phyloP scores from a whole-genome alignment of 1,139 yeast species.

The Pichia sp. region DNA sequence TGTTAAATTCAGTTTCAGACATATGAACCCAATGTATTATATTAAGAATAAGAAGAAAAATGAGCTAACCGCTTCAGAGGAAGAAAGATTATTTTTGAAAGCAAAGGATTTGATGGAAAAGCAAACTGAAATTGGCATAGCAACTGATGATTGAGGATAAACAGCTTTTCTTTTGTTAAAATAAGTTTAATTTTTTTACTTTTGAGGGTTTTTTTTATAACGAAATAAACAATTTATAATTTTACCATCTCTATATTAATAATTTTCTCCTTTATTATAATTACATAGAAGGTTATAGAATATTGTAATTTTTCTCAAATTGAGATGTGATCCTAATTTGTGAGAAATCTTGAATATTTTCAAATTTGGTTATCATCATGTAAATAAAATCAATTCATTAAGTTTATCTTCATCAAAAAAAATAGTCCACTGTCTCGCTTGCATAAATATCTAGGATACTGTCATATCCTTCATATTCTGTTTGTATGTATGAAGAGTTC shows the following conservation, averaged over 20 bases:
- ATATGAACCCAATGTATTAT: constrained; percentile 68
- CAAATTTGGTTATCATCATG: too few relatives aligned
- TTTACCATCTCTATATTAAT: too few relatives aligned
- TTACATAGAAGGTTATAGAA: too few relatives aligned
- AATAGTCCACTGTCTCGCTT: background rate
- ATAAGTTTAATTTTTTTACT: too few relatives aligned
- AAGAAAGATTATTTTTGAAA: constrained; percentile 47
- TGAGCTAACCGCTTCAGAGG: constrained; percentile 49
- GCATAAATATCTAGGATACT: constrained; percentile 4
- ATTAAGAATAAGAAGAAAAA: constrained; percentile 61
- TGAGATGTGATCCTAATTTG: too few relatives aligned
- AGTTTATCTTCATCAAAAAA: background rate
- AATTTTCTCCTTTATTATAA: too few relatives aligned
- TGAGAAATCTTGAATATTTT: too few relatives aligned
- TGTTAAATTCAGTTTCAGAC: constrained; percentile 41
- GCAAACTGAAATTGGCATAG: background rate
- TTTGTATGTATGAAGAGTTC: background rate
- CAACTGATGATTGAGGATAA: too few relatives aligned
- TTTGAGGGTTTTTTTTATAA: background rate
- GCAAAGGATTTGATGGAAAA: constrained; percentile 31
- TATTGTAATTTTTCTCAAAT: too few relatives aligned
- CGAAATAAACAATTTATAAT: too few relatives aligned
- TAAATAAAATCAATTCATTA: background rate
- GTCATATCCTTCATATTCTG: constrained; percentile 1
- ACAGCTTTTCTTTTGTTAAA: too few relatives aligned